phyloP scores from a whole-genome alignment of 2,329 filamentous ascomycete genomes.

The Aspergillus sp. region DNA sequence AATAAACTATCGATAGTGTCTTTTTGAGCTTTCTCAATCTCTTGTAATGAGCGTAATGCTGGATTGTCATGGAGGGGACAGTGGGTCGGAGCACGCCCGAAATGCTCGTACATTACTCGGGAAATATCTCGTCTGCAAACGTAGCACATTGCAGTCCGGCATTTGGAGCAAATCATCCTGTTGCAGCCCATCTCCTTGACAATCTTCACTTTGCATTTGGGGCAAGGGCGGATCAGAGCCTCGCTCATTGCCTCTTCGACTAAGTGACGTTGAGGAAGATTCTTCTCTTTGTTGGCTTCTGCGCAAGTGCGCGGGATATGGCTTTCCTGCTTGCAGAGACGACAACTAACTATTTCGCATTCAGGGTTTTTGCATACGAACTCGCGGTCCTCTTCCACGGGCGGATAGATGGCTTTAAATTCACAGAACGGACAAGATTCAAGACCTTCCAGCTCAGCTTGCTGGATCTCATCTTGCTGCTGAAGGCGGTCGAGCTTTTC shows the following conservation, averaged over 20 bases:
- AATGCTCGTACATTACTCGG: constrained; percentile 67
- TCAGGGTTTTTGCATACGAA: constrained; percentile 70
- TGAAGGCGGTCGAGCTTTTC: constrained; percentile 70
- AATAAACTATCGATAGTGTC: constrained; percentile 31
- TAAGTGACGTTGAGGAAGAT: constrained; percentile 61
- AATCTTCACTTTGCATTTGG: constrained; percentile 68
- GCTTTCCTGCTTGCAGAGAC: constrained; percentile 66
- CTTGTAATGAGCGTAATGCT: constrained; percentile 20
- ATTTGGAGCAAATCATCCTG: constrained; percentile 74
- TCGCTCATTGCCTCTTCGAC: constrained; percentile 85
- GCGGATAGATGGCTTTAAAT: constrained; percentile 72
- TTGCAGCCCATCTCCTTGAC: constrained; percentile 81
- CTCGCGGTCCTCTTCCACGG: constrained; percentile 67
- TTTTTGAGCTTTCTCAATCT: constrained; percentile 32
- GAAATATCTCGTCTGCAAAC: constrained; percentile 64
- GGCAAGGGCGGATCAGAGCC: constrained; percentile 72
- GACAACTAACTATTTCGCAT: constrained; percentile 66
- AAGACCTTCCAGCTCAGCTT: constrained; percentile 70
- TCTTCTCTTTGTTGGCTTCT: constrained; percentile 63
- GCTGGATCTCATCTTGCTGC: constrained; percentile 67
- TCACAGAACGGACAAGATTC: constrained; percentile 80
- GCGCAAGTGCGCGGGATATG: constrained; percentile 74
- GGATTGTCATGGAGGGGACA: constrained; percentile 21
- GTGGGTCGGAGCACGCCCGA: constrained; percentile 57
- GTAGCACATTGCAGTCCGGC: constrained; percentile 57